Base-by-base conservation (phyloP, 352 stramenopile genomes). In the Phytophthora pseudosyringae region DNA sequence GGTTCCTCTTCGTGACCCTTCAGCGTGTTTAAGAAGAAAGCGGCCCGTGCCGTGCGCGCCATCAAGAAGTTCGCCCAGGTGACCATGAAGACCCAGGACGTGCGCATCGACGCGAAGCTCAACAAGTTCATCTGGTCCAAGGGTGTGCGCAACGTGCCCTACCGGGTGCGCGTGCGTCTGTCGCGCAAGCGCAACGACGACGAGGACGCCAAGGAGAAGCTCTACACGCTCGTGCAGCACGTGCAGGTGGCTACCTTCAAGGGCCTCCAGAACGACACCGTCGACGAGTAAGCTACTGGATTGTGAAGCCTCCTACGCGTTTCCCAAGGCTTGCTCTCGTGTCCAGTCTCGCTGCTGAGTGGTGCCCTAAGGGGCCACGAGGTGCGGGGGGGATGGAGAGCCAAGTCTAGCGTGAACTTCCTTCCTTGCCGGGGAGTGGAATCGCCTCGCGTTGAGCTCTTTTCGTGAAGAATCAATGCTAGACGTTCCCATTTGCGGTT, bases 181-280 rank as follows among this genome's bases (percentile, higher is more conserved):
- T 97, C 88, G 61, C 95, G 98, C 86, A 99, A 99, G 93, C 91
- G 97, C 76, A 99, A 99, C 86, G 97, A 99, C 75, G 97, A 99
- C 69, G 97, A 99, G 78, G 97, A 99, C 59, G 97, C 97, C 71
- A 97, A 98, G 63, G 97, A 99, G 86, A 99, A 99, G 87, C 90
- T 99, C 59, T 99, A 99, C 95, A 99, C 97, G 75, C 92, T 99
- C 55, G 97, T 99, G 65, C 93, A 99, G 86, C 89, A 99, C 77
- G 96, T 99, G 59, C 83, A 98, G 76, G 96, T 99, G 64, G 88
- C 83, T 36, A 80, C 66, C 66, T 99, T 98, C 91, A 99, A 99
- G 87, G 96, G 95, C 70, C 88, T 99, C 72, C 83, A 98, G 80
- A 99, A 97, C 74, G 96, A 99, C 72, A 98, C 89, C 67, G 91